phyloP scores from a whole-genome alignment of 2,329 filamentous ascomycete species.

The Rutstroemia sp. region DNA sequence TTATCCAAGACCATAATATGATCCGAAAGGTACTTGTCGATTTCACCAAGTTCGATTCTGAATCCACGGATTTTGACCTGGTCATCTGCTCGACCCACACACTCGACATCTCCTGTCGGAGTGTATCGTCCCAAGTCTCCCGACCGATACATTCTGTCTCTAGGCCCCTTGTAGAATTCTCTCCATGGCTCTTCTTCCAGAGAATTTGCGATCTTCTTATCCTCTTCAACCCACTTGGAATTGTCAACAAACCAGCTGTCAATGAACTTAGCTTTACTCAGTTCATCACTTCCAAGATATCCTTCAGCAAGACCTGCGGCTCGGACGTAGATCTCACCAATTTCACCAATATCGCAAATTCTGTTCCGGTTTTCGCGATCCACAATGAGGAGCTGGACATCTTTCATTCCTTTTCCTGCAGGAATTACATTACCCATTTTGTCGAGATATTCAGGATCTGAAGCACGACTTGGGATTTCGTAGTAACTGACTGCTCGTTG shows the following conservation, averaged over 20 bases:
- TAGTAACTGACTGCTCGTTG: slow-evolving; percentile 77
- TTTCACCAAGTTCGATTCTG: slow-evolving; percentile 89
- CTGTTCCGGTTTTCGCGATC: slow-evolving; percentile 56
- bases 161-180: slow-evolving; percentile 68
- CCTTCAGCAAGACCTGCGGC: slow-evolving; percentile 79
- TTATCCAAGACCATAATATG: slow-evolving; percentile 74
- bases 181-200: slow-evolving; percentile 65
- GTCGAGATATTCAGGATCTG: slow-evolving; percentile 57
- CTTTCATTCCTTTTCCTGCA: slow-evolving; percentile 76
- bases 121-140: slow-evolving; percentile 79
- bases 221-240: slow-evolving; percentile 28
- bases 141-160: slow-evolving; percentile 80
- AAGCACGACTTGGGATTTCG: slow-evolving; percentile 59
- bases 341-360: slow-evolving; percentile 71
- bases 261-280: slow-evolving; percentile 28
- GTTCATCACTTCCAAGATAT: slow-evolving; percentile 43
- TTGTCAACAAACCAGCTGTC: slow-evolving; percentile 31
- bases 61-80: slow-evolving; percentile 97
- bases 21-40: slow-evolving; percentile 73
- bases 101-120: slow-evolving; percentile 62
- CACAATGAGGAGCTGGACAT: slow-evolving; percentile 84
- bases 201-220: slow-evolving; percentile 54
- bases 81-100: slow-evolving; percentile 72
- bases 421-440: slow-evolving; percentile 69
- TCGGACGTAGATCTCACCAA: slow-evolving; percentile 77